These are phyloP conservation scores for Aspergillus intermedius DNA, from an alignment of 2,329 filamentous ascomycete species.

Conservation along the genomic window DNA sequence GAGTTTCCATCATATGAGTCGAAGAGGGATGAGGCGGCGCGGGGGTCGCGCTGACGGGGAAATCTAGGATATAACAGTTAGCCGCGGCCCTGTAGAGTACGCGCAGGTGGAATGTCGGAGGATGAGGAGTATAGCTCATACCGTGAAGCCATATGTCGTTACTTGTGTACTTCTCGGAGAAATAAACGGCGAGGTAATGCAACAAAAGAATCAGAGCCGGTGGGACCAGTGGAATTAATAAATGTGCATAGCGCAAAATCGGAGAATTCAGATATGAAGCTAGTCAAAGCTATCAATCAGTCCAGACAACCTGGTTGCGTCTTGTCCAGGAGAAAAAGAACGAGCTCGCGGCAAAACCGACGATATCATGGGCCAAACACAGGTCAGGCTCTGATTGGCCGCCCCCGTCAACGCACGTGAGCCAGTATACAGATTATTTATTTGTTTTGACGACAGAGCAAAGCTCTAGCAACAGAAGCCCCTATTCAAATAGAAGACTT, in stretches of 20 bases:
- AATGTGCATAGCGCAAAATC: background rate
- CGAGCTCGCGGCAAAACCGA: background rate
- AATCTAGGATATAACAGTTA: constrained; percentile 46
- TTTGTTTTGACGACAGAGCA: too few relatives aligned
- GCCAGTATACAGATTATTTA: too few relatives aligned
- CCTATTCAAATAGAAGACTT: too few relatives aligned
- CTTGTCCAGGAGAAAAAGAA: background rate
- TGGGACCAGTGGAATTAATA: background rate
- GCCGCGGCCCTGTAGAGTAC: background rate
- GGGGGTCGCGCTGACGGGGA: constrained; percentile 59
- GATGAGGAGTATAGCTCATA: constrained; percentile 12
- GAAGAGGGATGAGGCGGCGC: constrained; percentile 64
- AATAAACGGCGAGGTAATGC: background rate
- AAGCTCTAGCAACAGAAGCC: too few relatives aligned
- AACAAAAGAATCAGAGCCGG: too few relatives aligned
- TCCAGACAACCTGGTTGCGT: background rate
- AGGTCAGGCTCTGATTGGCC: background rate
- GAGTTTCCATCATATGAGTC: constrained; percentile 61
- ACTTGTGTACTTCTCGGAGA: background rate
- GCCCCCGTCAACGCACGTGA: background rate
- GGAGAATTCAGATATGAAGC: background rate
- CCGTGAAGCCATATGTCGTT: constrained; percentile 30
- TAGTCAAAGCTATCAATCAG: background rate
- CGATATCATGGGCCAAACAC: constrained; percentile 1
- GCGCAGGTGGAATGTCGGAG: background rate